These are phyloP conservation scores for Allomyces macrogynus DNA, from an alignment of 192 early-diverging fungal species.

Conservation along the genomic window DNA sequence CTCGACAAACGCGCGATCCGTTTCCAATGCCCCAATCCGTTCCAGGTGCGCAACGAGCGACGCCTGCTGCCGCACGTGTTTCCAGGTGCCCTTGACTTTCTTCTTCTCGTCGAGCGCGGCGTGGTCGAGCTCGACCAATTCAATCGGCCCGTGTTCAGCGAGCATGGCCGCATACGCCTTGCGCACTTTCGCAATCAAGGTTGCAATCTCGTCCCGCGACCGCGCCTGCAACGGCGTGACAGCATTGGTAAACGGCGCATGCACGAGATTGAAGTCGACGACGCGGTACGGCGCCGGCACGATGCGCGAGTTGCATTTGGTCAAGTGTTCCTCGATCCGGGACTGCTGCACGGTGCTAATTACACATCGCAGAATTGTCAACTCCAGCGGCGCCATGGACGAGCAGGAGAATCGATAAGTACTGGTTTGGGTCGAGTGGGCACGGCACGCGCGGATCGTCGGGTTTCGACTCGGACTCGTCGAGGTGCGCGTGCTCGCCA, in stretches of 20 bases:
- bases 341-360: constrained; percentile 1
- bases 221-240: constrained; percentile 1
- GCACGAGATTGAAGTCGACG: background rate
- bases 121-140: constrained; percentile 10
- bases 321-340: background rate
- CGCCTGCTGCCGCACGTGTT: constrained; percentile 42
- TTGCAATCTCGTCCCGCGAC: constrained; percentile 6
- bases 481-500: constrained; percentile 2
- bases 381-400: too few relatives aligned
- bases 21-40: constrained; percentile 26
- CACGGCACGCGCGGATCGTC: background rate
- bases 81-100: constrained; percentile 10
- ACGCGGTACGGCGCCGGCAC: background rate
- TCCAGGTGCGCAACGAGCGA: constrained; percentile 65
- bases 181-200: constrained; percentile 9
- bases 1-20: constrained; percentile 45
- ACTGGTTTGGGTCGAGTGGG: background rate
- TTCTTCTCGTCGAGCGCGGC: constrained; percentile 8
- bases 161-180: constrained; percentile 1
- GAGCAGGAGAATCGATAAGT: background rate
- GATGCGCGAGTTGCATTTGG: constrained; percentile 1
- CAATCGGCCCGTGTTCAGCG: constrained; percentile 11
- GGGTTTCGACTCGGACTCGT: background rate
- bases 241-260: background rate
- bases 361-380: too few relatives aligned